phyloP scores from a whole-genome alignment of 2,329 filamentous ascomycete genomes.

The Colletotrichum salicis region DNA sequence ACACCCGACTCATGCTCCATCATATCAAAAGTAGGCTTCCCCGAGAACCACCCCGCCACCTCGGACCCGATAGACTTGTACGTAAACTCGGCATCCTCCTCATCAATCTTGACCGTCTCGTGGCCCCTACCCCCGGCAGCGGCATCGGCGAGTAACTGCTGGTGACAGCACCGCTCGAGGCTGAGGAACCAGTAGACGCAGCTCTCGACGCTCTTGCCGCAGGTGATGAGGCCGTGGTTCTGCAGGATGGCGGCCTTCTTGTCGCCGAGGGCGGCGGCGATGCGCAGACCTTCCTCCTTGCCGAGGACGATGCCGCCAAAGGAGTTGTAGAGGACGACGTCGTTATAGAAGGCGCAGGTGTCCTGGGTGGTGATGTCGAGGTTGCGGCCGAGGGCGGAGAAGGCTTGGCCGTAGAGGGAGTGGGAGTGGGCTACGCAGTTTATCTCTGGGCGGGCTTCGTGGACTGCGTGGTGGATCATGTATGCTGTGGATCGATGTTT shows the following conservation, averaged over 20 bases:
- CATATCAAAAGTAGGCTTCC: conserved; percentile 77
- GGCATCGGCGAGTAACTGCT: conserved; percentile 65
- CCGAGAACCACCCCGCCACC: conserved; percentile 75
- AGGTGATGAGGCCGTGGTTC: conserved; percentile 66
- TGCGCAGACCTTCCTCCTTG: conserved; percentile 60
- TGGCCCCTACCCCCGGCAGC: conserved; percentile 71
- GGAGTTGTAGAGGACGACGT: conserved; percentile 54
- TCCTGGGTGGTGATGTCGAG: conserved; percentile 75
- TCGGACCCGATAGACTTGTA: conserved; percentile 72
- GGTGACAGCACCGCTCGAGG: conserved; percentile 60
- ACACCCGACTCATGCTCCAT: conserved; percentile 32
- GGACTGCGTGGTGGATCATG: conserved; percentile 61
- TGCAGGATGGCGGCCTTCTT: conserved; percentile 64
- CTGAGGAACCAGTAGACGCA: conserved; percentile 65
- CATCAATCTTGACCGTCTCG: conserved; percentile 72
- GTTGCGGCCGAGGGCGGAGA: conserved; percentile 68
- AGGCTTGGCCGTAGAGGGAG: conserved; percentile 64
- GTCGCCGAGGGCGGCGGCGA: conserved; percentile 57
- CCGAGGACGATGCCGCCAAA: conserved; percentile 65
- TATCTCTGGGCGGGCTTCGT: conserved; percentile 64
- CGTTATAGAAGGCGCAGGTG: conserved; percentile 68
- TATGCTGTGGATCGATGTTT: conserved; percentile 44
- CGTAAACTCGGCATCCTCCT: conserved; percentile 75
- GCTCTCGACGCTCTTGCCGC: conserved; percentile 60
- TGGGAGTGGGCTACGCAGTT: conserved; percentile 66